A percentile compares a stretch with the other conserved stretches of the same genome.
These are phyloP conservation scores for Diaporthe ilicicola DNA, from an alignment of 2,329 filamentous ascomycete species.

Conservation along the genomic window DNA sequence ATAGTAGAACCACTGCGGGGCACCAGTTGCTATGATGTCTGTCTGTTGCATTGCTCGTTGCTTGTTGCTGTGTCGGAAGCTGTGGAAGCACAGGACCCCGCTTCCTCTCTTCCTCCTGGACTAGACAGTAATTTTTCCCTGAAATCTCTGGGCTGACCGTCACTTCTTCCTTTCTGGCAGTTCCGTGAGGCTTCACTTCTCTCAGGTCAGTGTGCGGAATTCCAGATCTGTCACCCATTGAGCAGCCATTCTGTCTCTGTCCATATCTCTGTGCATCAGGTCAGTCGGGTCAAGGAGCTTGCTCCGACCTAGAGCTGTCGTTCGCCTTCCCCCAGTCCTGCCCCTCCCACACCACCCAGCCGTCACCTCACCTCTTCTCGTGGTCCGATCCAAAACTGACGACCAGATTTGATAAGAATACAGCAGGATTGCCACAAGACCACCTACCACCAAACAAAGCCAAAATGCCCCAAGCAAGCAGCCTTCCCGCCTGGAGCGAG, in stretches of 20 bases:
- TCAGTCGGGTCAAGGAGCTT: neutral
- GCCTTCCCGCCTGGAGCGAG: slow-evolving; percentile 86
- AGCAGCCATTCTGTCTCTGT: neutral
- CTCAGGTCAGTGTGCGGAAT: neutral
- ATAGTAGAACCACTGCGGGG: slow-evolving; percentile 28
- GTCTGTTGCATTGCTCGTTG: neutral
- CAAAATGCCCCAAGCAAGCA: slow-evolving; percentile 82
- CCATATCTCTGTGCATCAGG: neutral
- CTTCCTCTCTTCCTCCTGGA: slow-evolving; percentile 21
- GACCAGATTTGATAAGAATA: neutral
- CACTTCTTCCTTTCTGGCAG: neutral
- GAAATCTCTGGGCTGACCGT: neutral
- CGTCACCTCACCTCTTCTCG: neutral
- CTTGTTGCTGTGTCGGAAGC: slow-evolving; percentile 25
- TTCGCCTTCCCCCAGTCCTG: neutral
- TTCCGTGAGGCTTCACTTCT: neutral
- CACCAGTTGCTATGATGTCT: slow-evolving; percentile 20
- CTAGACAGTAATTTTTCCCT: neutral
- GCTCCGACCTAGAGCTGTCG: neutral
- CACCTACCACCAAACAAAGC: slow-evolving; percentile 9
- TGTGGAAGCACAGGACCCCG: slow-evolving; percentile 32
- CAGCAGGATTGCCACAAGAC: slow-evolving; percentile 6
- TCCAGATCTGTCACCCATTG: neutral
- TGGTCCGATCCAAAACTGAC: neutral
- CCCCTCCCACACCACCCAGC: neutral